Conservation (phyloP, 2,329 filamentous ascomycete species). For the Aspergillus ochraceus region DNA sequence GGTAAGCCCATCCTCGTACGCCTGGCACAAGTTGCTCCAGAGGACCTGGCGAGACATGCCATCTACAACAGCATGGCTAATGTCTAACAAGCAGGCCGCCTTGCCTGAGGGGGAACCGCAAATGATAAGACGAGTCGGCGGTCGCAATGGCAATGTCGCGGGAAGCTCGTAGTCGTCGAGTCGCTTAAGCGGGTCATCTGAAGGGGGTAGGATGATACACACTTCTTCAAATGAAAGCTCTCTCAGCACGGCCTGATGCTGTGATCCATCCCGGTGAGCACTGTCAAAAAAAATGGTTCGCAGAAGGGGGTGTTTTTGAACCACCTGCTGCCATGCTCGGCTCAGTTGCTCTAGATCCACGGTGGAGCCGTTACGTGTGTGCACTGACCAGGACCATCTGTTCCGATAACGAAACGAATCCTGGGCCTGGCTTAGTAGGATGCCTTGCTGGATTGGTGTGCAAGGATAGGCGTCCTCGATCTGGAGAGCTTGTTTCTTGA, state of each 20-base stretch:
- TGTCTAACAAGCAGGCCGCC: not conserved
- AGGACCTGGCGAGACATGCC: conserved; percentile 6
- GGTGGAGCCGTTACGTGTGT: too few relatives aligned
- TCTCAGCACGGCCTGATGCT: conserved; percentile 5
- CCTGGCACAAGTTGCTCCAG: not conserved
- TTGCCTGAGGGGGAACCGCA: not conserved
- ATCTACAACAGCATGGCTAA: conserved; percentile 6
- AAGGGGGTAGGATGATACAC: not conserved
- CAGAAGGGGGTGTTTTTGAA: conserved; percentile 10
- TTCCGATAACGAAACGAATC: too few relatives aligned
- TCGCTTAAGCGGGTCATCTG: not conserved
- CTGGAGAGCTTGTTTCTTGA: too few relatives aligned
- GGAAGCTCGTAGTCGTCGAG: not conserved
- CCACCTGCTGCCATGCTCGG: conserved; percentile 6
- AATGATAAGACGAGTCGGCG: not conserved
- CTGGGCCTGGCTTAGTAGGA: too few relatives aligned
- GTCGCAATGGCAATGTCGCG: not conserved
- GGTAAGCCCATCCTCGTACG: not conserved
- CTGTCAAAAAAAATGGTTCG: conserved; percentile 7
- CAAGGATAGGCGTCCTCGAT: too few relatives aligned
- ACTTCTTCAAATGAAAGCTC: not conserved
- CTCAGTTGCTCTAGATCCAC: not conserved
- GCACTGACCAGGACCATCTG: too few relatives aligned
- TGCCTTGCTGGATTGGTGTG: too few relatives aligned
- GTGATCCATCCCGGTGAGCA: not conserved